Evolutionary conservation across 164 flowering plant species (phyloP), one percentile per base, ranked within the genome.

Genomic region (Tinospora cordifolia): DNA sequence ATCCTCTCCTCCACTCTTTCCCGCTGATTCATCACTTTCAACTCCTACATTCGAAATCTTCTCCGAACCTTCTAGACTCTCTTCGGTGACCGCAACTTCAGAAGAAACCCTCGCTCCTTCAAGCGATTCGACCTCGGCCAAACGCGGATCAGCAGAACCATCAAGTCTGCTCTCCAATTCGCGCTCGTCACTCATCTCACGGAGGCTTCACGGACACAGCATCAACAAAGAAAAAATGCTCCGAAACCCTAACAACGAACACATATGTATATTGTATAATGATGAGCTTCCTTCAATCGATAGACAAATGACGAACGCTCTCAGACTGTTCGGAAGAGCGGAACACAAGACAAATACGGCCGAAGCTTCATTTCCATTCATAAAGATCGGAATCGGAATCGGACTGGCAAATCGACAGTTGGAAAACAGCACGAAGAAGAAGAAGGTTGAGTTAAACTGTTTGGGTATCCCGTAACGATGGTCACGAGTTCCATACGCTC

Each of bases 71-170:
- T 47, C 62, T 13, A 62, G 13, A 25, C 34, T 25, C 26, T 9
- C 44, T 40, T 44, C 65, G 12, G 25, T 24, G 41, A 13, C n/a
- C 26, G 1, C 47, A 22, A 0, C 71, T 30, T 54, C 74, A 5
- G 75, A 71, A 5, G 75, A 71, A 68, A 64, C 72, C 72, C 51
- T 44, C 21, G 21, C 12, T 62, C 41, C 40, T 14, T 57, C 68
- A 26, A 46, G n/a, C 17, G 19, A 40, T 58, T 65, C 69, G 12
- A 72, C 39, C 21, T n/a, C 68, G 24, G 51, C 14, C 36, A 39
- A 19, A 30, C 60, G 44, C 25, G 22, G 38, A 62, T 71, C 63
- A 68, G 46, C 65, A 11, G 71, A 22, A 27, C 69, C 60, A 49
- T 25, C 73, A 26, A 26, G 26, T 22, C 62, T 34, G 24, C 59